Conservation (phyloP, 1,139 yeast genomes). For the Torulaspora pretoriensis region DNA sequence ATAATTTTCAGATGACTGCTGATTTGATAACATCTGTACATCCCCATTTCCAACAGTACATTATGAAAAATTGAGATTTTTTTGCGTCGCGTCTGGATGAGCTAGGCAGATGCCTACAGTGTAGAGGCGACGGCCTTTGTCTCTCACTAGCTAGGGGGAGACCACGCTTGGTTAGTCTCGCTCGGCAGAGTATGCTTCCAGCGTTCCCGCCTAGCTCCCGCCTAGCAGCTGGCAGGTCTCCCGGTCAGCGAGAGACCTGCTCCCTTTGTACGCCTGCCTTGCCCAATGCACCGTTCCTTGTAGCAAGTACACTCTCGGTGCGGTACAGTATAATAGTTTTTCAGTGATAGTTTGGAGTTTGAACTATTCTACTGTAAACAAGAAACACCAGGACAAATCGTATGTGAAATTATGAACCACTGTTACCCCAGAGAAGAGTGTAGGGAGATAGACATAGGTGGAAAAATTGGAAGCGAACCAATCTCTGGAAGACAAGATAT, state of each 20-base stretch:
- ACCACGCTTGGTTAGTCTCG: not conserved
- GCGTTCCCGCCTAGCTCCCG: not conserved
- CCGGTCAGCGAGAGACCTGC: not conserved
- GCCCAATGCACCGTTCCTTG: not conserved
- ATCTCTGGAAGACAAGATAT: constrained; percentile 1
- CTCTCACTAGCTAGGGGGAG: no score
- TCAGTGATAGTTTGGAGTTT: not conserved
- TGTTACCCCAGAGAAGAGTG: not conserved
- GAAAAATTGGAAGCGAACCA: not conserved
- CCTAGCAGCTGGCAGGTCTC: not conserved
- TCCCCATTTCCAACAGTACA: not conserved
- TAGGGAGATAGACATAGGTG: not conserved
- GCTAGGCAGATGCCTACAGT: no score
- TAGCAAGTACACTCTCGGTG: not conserved
- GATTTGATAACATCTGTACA: not conserved
- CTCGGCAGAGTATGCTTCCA: not conserved
- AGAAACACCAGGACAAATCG: constrained; percentile 19
- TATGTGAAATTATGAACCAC: constrained; percentile 13
- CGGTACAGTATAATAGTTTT: constrained; percentile 6
- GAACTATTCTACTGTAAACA: constrained; percentile 6
- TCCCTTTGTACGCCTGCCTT: not conserved
- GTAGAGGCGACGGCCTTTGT: no score
- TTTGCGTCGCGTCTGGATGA: not conserved
- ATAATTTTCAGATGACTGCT: constrained; percentile 4
- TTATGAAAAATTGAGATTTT: not conserved